phyloP scores from a whole-genome alignment of 2,329 filamentous ascomycete species.

The Monilinia vaccinii-corymbosi region DNA sequence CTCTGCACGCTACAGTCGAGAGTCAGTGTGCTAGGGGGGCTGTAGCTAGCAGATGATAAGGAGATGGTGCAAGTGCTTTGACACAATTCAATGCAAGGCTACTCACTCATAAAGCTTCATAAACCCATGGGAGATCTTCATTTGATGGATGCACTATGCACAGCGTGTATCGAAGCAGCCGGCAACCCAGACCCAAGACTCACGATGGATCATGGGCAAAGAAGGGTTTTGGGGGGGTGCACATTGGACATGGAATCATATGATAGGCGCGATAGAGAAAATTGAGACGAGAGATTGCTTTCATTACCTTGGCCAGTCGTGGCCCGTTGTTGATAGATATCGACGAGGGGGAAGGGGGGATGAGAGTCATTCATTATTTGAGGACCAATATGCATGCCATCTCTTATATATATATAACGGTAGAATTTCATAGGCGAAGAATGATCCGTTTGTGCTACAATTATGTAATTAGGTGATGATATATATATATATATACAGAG shows the following conservation, averaged over 20 bases:
- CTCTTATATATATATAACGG: not conserved
- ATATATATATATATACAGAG: no score
- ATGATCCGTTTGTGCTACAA: no score
- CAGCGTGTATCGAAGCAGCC: conserved; percentile 11
- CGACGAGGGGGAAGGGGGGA: no score
- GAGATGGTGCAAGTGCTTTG: not conserved
- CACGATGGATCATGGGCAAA: not conserved
- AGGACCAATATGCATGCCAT: no score
- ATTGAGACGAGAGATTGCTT: conserved; percentile 2
- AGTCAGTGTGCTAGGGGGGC: not conserved
- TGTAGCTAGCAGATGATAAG: not conserved
- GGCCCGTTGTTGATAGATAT: not conserved
- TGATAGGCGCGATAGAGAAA: conserved; percentile 8
- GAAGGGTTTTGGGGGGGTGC: not conserved
- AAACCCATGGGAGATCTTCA: conserved; percentile 7
- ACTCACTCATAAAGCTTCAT: not conserved
- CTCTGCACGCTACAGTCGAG: not conserved
- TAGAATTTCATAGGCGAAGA: no score
- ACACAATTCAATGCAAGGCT: not conserved
- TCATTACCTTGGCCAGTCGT: not conserved
- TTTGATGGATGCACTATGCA: conserved; percentile 11
- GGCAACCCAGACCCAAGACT: conserved; percentile 1
- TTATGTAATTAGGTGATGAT: no score
- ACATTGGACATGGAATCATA: not conserved
- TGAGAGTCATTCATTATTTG: no score